Percentiles rank a stretch among this genome's conserved stretches.
These are phyloP conservation scores for Diaporthe velutina DNA, from an alignment of 2,329 filamentous ascomycete genomes.

Conservation along the genomic window DNA sequence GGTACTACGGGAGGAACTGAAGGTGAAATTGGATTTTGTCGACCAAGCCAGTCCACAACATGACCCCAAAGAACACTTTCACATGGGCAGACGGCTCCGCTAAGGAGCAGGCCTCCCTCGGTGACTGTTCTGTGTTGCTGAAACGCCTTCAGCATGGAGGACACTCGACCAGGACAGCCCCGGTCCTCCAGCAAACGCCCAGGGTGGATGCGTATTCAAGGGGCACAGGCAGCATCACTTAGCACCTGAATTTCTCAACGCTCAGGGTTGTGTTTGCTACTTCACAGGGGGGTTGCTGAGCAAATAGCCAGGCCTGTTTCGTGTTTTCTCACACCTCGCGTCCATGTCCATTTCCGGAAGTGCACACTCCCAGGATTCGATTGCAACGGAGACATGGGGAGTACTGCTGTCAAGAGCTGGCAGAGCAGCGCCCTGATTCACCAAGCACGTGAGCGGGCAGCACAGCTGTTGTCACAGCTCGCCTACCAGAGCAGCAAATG, in stretches of 20 bases:
- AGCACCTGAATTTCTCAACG: neutral
- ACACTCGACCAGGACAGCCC: neutral
- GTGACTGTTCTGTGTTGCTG: conserved; percentile 12
- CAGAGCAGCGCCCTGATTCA: neutral
- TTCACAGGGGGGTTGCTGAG: neutral
- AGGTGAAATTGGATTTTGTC: neutral
- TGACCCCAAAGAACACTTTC: neutral
- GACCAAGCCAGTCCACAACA: neutral
- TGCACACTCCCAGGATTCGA: too few species aligned
- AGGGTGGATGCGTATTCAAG: neutral
- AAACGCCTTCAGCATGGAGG: neutral
- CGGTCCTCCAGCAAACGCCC: neutral
- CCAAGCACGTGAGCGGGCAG: too few species aligned
- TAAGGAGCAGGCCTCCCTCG: conserved; percentile 6
- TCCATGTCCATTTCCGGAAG: neutral
- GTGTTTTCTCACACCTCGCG: conserved; percentile 8
- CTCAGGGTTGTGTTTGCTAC: neutral
- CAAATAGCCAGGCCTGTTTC: neutral
- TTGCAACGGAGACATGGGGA: neutral
- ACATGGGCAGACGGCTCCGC: neutral
- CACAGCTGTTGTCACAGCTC: neutral
- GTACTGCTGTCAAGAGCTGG: neutral
- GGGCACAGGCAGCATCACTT: neutral
- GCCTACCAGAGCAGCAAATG: too few species aligned
- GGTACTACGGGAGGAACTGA: neutral